These are phyloP conservation scores for Penstemon barbatus DNA, from an alignment of 257 asterid species.

Conservation along the genomic window DNA sequence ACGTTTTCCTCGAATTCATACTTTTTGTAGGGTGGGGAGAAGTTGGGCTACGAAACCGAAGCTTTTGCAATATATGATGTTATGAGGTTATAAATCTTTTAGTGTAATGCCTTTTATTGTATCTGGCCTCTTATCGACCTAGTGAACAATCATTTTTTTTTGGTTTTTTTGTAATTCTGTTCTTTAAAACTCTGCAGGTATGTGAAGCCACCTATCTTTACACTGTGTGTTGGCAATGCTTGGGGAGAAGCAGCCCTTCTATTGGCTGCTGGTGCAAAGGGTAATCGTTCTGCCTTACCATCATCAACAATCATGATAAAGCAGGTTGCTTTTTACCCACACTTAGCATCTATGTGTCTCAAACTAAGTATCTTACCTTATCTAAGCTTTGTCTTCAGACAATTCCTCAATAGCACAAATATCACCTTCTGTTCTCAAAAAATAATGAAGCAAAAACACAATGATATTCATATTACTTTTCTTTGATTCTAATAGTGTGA, in stretches of 20 bases:
- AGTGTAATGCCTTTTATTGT: constrained; percentile 16
- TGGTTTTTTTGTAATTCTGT: constrained; percentile 18
- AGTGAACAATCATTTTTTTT: not conserved
- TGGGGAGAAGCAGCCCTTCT: constrained; percentile 99
- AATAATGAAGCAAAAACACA: constrained; percentile 15
- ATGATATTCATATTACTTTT: not conserved
- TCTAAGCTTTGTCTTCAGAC: constrained; percentile 9
- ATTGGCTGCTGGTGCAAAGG: constrained; percentile 95
- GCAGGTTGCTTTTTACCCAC: constrained; percentile 55
- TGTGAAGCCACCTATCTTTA: constrained; percentile 86
- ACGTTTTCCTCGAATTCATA: constrained; percentile 11
- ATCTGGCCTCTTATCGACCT: not conserved
- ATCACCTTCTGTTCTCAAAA: constrained; percentile 20
- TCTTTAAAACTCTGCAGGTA: constrained; percentile 45
- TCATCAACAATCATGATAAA: constrained; percentile 94
- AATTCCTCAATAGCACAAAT: not conserved
- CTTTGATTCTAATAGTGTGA: constrained; percentile 21
- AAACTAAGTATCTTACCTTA: not conserved
- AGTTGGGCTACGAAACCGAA: constrained; percentile 93
- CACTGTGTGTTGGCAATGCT: constrained; percentile 96
- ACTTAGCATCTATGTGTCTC: constrained; percentile 12
- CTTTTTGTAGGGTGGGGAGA: constrained; percentile 72
- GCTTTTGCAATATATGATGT: constrained; percentile 92
- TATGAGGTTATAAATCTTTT: constrained; percentile 60
- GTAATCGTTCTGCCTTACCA: constrained; percentile 93